A percentile compares a stretch with the other conserved stretches of the same genome.
These are phyloP conservation scores for Saccharomycopsis sp. DNA, from an alignment of 805 yeast species.

Conservation along the genomic window DNA sequence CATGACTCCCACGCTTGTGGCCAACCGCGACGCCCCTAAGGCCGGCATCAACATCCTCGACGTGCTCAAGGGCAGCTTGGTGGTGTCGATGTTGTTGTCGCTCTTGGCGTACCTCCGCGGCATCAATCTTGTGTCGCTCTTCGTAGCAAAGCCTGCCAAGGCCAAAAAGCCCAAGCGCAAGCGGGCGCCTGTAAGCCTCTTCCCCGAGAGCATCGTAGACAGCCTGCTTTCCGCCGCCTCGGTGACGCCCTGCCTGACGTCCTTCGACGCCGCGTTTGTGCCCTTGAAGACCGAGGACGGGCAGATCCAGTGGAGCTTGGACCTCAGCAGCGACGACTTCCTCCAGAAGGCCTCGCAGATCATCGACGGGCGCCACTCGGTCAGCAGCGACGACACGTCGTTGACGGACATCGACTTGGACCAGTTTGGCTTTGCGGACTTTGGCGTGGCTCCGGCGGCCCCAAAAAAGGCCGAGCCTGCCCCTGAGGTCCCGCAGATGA, in stretches of 20 bases:
- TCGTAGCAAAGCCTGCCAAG: neutral
- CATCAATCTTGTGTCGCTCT: slow-evolving; percentile 7
- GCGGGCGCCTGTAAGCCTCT: too few species aligned
- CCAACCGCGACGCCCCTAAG: neutral
- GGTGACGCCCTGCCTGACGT: slow-evolving; percentile 18
- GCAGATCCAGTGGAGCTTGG: slow-evolving; percentile 15
- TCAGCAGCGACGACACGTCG: slow-evolving; percentile 13
- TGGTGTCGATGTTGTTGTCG: slow-evolving; percentile 6
- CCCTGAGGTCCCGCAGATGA: slow-evolving; percentile 15
- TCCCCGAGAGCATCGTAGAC: slow-evolving; percentile 16
- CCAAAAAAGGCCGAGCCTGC: too few species aligned
- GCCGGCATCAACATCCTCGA: neutral
- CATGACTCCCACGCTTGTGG: slow-evolving; percentile 1
- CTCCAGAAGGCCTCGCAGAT: neutral
- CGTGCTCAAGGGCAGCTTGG: slow-evolving; percentile 3
- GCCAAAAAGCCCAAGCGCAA: slow-evolving; percentile 1
- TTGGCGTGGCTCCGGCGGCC: too few species aligned
- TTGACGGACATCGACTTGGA: slow-evolving; percentile 18
- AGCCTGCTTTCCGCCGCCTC: too few species aligned
- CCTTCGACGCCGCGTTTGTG: slow-evolving; percentile 16
- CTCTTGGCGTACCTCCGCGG: slow-evolving; percentile 4
- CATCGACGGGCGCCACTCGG: too few species aligned
- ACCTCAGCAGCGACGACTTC: slow-evolving; percentile 2
- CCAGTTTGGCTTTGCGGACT: slow-evolving; percentile 10
- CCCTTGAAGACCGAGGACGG: slow-evolving; percentile 19